Percentiles rank a stretch among this genome's conserved stretches.
These are phyloP conservation scores for Coniochaeta pulveracea DNA, from an alignment of 2,329 filamentous ascomycete genomes.

Conservation along the genomic window DNA sequence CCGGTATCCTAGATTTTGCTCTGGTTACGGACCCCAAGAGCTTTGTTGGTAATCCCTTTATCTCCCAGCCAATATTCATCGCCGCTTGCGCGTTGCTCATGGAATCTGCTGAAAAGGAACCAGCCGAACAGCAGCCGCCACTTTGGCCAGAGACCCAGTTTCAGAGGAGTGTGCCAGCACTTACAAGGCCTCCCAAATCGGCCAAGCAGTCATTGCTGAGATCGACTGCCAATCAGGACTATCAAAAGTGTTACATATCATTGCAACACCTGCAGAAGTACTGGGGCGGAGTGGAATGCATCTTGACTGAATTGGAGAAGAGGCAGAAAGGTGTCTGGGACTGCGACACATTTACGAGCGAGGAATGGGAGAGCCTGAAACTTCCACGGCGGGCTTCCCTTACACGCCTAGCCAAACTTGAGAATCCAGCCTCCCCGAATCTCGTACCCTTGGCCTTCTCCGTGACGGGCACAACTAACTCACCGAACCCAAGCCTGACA, in stretches of 20 bases:
- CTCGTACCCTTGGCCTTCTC: slow-evolving; percentile 64
- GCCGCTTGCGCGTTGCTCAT: slow-evolving; percentile 82
- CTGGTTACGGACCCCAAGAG: slow-evolving; percentile 79
- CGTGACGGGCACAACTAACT: slow-evolving; percentile 78
- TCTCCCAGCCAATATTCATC: slow-evolving; percentile 83
- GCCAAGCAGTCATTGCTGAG: slow-evolving; percentile 66
- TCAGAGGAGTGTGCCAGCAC: slow-evolving; percentile 10
- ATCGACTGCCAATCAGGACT: slow-evolving; percentile 75
- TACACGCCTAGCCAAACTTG: slow-evolving; percentile 30
- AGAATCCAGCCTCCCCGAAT: slow-evolving; percentile 37
- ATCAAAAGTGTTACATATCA: slow-evolving; percentile 77
- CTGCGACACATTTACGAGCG: slow-evolving; percentile 52
- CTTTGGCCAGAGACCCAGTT: slow-evolving; percentile 25
- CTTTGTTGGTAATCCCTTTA: slow-evolving; percentile 80
- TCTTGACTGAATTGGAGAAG: slow-evolving; percentile 75
- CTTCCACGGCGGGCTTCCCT: slow-evolving; percentile 33
- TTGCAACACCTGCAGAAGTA: slow-evolving; percentile 71
- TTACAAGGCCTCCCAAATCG: slow-evolving; percentile 16
- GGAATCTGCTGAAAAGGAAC: slow-evolving; percentile 62
- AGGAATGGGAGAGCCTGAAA: slow-evolving; percentile 68
- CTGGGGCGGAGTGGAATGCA: slow-evolving; percentile 81
- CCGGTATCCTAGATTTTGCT: slow-evolving; percentile 77
- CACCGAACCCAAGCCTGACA: slow-evolving; percentile 71
- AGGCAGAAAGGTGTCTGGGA: slow-evolving; percentile 82
- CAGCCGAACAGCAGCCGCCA: slow-evolving; percentile 48